phyloP scores from a whole-genome alignment of 1,284 basidiomycete species.

The Apiotrichum veenhuisii region DNA sequence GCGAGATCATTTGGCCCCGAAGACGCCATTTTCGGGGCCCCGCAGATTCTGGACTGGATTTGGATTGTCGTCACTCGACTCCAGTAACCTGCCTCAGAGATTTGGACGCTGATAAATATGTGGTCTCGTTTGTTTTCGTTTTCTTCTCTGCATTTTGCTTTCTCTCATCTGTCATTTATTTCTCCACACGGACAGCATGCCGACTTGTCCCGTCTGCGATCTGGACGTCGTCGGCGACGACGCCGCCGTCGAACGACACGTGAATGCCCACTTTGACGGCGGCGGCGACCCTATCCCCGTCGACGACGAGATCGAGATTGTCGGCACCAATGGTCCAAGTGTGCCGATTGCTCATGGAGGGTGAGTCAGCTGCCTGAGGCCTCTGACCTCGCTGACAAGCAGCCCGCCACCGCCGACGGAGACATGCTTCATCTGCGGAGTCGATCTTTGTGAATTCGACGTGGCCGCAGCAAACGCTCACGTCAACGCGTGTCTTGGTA shows the following conservation, averaged over 20 bases:
- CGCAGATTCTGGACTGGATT: neutral
- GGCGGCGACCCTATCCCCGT: neutral
- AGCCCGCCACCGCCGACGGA: neutral
- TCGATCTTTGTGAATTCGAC: conserved; percentile 17
- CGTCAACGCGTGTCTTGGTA: conserved; percentile 31
- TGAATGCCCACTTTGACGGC: conserved; percentile 34
- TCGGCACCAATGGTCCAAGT: neutral
- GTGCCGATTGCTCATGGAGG: neutral
- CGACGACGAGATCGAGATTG: neutral
- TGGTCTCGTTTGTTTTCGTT: too few species aligned
- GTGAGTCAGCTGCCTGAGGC: neutral
- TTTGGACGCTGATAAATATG: too few species aligned
- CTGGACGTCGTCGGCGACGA: conserved; percentile 24
- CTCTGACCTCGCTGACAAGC: neutral
- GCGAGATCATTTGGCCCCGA: neutral
- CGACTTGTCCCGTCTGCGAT: conserved; percentile 34
- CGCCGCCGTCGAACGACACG: conserved; percentile 31
- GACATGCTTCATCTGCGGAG: conserved; percentile 31
- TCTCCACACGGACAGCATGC: conserved; percentile 7
- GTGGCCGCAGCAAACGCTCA: conserved; percentile 21
- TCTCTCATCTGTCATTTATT: neutral
- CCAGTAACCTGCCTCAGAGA: too few species aligned
- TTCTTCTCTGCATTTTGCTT: too few species aligned
- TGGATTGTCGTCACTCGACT: too few species aligned
- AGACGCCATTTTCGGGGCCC: conserved; percentile 5